Conservation (phyloP, 2,329 filamentous ascomycete species). For the Pseudocercospora pini-densiflorae region DNA sequence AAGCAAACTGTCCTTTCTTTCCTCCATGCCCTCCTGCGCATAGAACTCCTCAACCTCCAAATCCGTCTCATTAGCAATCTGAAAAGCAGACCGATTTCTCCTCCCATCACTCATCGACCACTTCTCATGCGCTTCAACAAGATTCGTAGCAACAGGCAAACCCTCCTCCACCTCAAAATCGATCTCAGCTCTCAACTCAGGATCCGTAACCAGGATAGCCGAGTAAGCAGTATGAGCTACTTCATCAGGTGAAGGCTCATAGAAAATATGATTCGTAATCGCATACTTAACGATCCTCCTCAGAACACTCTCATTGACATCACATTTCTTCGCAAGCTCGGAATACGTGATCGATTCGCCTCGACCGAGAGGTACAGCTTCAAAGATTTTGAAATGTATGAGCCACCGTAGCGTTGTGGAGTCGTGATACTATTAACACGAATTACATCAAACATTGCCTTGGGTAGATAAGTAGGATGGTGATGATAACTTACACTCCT, state of each 20-base stretch:
- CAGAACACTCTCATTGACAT: neutral
- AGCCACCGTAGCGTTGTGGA: conserved; percentile 3
- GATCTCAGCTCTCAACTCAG: neutral
- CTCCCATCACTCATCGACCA: neutral
- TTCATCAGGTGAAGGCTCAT: neutral
- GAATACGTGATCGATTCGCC: neutral
- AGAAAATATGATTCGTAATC: neutral
- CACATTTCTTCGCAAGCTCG: neutral
- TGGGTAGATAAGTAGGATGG: neutral
- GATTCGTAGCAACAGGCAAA: neutral
- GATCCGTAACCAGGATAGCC: neutral
- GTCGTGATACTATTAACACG: conserved; percentile 3
- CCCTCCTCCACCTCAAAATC: neutral
- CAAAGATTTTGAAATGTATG: neutral
- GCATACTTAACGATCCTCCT: neutral
- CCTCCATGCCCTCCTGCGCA: neutral
- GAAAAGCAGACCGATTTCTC: neutral
- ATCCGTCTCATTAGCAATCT: neutral
- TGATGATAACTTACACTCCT: neutral
- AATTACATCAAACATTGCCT: neutral
- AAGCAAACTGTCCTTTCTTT: neutral
- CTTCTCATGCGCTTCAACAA: neutral
- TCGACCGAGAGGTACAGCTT: neutral
- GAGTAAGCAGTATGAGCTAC: neutral
- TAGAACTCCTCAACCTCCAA: neutral